phyloP scores from a whole-genome alignment of 2,329 filamentous ascomycete species.

The Fusarium sp. region DNA sequence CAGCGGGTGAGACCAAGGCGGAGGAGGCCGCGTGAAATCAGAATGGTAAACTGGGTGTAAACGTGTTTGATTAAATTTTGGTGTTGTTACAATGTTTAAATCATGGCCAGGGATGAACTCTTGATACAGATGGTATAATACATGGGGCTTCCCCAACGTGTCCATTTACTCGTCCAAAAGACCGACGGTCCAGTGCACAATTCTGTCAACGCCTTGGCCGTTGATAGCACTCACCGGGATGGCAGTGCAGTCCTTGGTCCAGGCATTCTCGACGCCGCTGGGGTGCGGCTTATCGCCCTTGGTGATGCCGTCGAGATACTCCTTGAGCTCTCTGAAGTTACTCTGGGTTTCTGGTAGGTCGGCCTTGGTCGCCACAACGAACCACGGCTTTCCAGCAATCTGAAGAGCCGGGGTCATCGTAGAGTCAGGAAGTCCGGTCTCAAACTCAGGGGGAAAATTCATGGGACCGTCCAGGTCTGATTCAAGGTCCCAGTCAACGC shows the following conservation, averaged over 20 bases:
- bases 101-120: slow-evolving; percentile 27
- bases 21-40: slow-evolving; percentile 35
- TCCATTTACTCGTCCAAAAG: slow-evolving; percentile 65
- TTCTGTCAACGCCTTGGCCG: slow-evolving; percentile 82
- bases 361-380: slow-evolving; percentile 93
- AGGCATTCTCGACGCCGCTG: slow-evolving; percentile 69
- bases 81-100: slow-evolving; percentile 38
- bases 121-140: slow-evolving; percentile 41
- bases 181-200: slow-evolving; percentile 79
- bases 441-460: slow-evolving; percentile 39
- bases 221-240: slow-evolving; percentile 92
- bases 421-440: slow-evolving; percentile 16
- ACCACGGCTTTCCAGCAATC: slow-evolving; percentile 96
- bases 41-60: slow-evolving; percentile 24
- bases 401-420: slow-evolving; percentile 61
- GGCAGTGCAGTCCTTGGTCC: slow-evolving; percentile 73
- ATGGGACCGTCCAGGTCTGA: slow-evolving; percentile 53
- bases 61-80: slow-evolving; percentile 35
- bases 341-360: slow-evolving; percentile 83
- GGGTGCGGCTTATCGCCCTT: slow-evolving; percentile 76
- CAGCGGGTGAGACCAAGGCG: slow-evolving; percentile 16
- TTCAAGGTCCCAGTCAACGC: slow-evolving; percentile 69
- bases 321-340: slow-evolving; percentile 77
- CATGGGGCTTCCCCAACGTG: slow-evolving; percentile 11
- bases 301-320: slow-evolving; percentile 77